Percentiles rank a stretch among this genome's conserved stretches.
These are phyloP conservation scores for Aspergillus caelatus DNA, from an alignment of 2,329 filamentous ascomycete species.

Conservation along the genomic window DNA sequence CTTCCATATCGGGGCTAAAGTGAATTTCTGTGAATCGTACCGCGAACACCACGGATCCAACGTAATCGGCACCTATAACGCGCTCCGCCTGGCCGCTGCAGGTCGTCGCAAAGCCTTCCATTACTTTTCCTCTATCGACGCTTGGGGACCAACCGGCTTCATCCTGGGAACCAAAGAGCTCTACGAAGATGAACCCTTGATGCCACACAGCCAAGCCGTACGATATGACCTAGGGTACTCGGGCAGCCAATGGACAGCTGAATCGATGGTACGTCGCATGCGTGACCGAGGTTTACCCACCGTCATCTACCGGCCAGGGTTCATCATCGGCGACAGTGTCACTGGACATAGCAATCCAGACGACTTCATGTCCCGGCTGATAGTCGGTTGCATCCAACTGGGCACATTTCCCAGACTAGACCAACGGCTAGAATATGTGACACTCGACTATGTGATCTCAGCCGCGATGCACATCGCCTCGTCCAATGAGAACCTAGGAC, in stretches of 20 bases:
- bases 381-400: slow-evolving; percentile 80
- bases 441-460: slow-evolving; percentile 15
- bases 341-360: slow-evolving; percentile 68
- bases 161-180: slow-evolving; percentile 10
- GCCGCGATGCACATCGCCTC: slow-evolving; percentile 18
- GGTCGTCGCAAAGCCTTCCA: slow-evolving; percentile 13
- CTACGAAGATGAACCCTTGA: slow-evolving; percentile 12
- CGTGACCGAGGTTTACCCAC: slow-evolving; percentile 71
- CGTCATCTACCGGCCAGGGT: slow-evolving; percentile 74
- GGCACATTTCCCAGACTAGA: slow-evolving; percentile 24
- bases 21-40: slow-evolving; percentile 15
- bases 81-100: slow-evolving; percentile 2
- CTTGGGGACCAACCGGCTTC: slow-evolving; percentile 11
- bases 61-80: slow-evolving; percentile 8
- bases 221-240: slow-evolving; percentile 57
- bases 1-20: slow-evolving; percentile 13
- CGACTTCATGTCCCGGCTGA: slow-evolving; percentile 78
- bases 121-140: slow-evolving; percentile 15
- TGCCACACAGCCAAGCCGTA: slow-evolving; percentile 11
- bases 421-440: slow-evolving; percentile 11
- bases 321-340: slow-evolving; percentile 70
- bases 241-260: slow-evolving; percentile 26
- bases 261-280: slow-evolving; percentile 70
- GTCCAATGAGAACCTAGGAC: slow-evolving; percentile 8
- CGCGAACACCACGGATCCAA: slow-evolving; percentile 12